A percentile compares a stretch with the other conserved stretches of the same genome.
phyloP scores from a whole-genome alignment of 345 rosid genomes.

The Dipteronia sinensis region DNA sequence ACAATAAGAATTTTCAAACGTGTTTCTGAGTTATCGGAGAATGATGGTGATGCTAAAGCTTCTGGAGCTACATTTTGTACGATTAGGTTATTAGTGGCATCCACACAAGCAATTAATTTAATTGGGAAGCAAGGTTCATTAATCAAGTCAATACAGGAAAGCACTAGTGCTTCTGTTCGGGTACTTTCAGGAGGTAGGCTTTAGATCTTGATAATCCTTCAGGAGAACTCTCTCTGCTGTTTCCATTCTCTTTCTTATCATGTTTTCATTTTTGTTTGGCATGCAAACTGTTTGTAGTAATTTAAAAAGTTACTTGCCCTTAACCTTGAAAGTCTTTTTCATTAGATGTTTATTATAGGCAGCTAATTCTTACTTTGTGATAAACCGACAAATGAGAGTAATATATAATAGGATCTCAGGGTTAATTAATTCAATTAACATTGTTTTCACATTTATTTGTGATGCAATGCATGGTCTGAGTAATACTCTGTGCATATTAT shows the following conservation, averaged over 20 bases:
- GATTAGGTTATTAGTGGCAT: constrained; percentile 70
- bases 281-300: not conserved
- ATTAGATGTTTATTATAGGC: not conserved
- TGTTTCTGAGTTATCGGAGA: constrained; percentile 43
- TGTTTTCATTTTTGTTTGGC: not conserved
- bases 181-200: constrained; percentile 69
- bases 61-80: constrained; percentile 56
- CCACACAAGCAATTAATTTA: constrained; percentile 81
- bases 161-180: constrained; percentile 72
- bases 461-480: not conserved
- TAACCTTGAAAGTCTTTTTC: not conserved
- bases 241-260: not conserved
- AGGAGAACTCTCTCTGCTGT: not conserved
- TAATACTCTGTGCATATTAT: not conserved
- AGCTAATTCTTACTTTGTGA: not conserved
- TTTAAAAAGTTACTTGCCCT: not conserved
- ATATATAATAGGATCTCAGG: not conserved
- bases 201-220: constrained; percentile 25
- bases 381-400: not conserved
- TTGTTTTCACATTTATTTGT: not conserved
- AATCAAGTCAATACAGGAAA: constrained; percentile 85
- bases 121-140: constrained; percentile 91
- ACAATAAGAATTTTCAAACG: constrained; percentile 52
- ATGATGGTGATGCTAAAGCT: constrained; percentile 30
- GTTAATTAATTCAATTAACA: not conserved